Evolutionary conservation across 345 rosid genomes (phyloP).

Genomic region (Raphanus raphanistrum): DNA sequence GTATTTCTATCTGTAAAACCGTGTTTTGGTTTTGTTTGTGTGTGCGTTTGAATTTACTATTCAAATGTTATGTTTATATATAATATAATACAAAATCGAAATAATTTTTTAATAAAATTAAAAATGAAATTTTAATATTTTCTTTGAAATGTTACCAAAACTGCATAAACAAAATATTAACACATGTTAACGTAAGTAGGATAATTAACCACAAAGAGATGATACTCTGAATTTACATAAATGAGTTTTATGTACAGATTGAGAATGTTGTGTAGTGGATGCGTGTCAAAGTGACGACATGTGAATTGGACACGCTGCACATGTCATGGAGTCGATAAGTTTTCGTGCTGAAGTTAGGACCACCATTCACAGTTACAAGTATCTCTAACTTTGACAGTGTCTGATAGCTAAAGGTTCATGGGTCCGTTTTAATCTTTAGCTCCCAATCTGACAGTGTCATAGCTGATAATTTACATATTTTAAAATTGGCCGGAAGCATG

Average conservation of each 20-base stretch:
- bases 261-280: constrained; percentile 7
- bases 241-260: not conserved
- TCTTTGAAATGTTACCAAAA: too few relatives aligned
- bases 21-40: not conserved
- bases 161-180: not conserved
- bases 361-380: not conserved
- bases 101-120: too few relatives aligned
- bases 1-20: not conserved
- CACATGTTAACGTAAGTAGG: not conserved
- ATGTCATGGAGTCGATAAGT: constrained; percentile 11
- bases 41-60: not conserved
- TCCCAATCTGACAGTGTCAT: too few relatives aligned
- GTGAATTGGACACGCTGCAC: constrained; percentile 16
- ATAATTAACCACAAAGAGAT: not conserved
- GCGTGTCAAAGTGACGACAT: constrained; percentile 23
- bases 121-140: too few relatives aligned
- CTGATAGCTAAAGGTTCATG: not conserved
- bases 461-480: too few relatives aligned
- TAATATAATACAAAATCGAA: too few relatives aligned
- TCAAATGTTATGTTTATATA: too few relatives aligned
- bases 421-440: not conserved
- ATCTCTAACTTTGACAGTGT: not conserved
- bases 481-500: too few relatives aligned
- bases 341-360: constrained; percentile 14
- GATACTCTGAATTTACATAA: not conserved